A percentile compares a stretch with the other conserved stretches of the same genome.
Conservation (phyloP, 352 stramenopile species). For the Pythium sp. region DNA sequence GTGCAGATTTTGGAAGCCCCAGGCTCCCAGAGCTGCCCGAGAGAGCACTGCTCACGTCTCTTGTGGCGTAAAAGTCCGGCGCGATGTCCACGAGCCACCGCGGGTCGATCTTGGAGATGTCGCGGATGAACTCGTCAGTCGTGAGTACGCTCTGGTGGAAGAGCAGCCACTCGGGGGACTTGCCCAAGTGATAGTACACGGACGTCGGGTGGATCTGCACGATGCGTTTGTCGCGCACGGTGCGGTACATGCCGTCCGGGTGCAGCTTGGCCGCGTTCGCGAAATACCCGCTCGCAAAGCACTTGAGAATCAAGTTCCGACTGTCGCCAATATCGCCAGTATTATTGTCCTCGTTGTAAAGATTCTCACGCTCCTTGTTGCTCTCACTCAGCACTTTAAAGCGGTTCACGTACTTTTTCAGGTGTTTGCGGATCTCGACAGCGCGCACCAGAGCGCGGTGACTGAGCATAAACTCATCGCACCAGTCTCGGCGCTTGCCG, state of each 20-base stretch:
- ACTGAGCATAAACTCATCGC: slow-evolving; percentile 66
- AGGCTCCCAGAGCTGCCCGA: slow-evolving; percentile 70
- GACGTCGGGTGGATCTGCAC: slow-evolving; percentile 79
- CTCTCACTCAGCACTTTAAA: slow-evolving; percentile 28
- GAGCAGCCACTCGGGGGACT: slow-evolving; percentile 95
- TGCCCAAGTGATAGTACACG: slow-evolving; percentile 69
- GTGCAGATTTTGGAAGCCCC: slow-evolving; percentile 48
- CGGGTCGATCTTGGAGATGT: slow-evolving; percentile 69
- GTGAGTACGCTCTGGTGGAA: slow-evolving; percentile 99
- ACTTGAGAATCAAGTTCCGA: slow-evolving; percentile 47
- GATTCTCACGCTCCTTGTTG: slow-evolving; percentile 3
- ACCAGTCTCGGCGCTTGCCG: slow-evolving; percentile 62
- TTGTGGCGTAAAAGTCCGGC: slow-evolving; percentile 72
- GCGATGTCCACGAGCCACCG: slow-evolving; percentile 67
- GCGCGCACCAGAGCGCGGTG: slow-evolving; percentile 54
- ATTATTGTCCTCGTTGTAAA: not conserved
- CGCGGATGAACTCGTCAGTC: slow-evolving; percentile 92
- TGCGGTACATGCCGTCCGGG: slow-evolving; percentile 67
- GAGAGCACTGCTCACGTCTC: slow-evolving; percentile 59
- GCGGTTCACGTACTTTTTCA: slow-evolving; percentile 64
- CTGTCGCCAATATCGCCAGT: slow-evolving; percentile 22
- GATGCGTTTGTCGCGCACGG: slow-evolving; percentile 59
- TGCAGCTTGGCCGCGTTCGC: slow-evolving; percentile 97
- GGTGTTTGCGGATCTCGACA: slow-evolving; percentile 62
- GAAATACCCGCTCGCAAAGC: slow-evolving; percentile 85